Evolutionary conservation across 192 early-diverging fungal species (phyloP).

Genomic region (Backusella mclennaniae): DNA sequence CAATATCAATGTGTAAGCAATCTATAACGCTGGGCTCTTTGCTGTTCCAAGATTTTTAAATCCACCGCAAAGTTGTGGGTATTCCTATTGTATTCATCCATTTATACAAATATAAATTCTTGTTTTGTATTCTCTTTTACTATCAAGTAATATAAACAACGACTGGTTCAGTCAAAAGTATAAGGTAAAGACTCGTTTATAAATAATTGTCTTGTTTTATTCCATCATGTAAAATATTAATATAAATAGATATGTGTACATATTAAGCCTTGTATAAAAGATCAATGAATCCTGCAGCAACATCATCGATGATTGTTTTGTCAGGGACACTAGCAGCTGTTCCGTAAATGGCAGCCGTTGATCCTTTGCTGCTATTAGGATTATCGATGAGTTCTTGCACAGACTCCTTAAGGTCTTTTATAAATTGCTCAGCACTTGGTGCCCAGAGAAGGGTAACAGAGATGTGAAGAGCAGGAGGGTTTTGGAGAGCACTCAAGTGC

Average conservation of each 20-base stretch:
- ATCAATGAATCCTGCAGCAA: slow-evolving; percentile 86
- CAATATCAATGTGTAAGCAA: background rate
- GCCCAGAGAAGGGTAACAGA: slow-evolving; percentile 85
- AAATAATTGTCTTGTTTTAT: background rate
- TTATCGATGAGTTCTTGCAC: slow-evolving; percentile 67
- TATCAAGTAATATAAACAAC: background rate
- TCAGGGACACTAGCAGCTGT: slow-evolving; percentile 89
- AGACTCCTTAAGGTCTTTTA: slow-evolving; percentile 75
- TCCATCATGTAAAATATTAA: background rate
- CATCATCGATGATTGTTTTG: slow-evolving; percentile 81
- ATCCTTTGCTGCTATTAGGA: slow-evolving; percentile 66
- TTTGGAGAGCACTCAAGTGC: slow-evolving; percentile 87
- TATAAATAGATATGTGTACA: background rate
- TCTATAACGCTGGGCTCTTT: background rate
- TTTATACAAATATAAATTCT: too few relatives aligned
- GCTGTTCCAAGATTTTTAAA: background rate
- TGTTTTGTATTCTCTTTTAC: background rate
- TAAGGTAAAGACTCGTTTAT: background rate
- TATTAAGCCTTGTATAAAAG: slow-evolving; percentile 67
- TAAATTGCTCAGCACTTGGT: slow-evolving; percentile 64
- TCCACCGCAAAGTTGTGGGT: background rate
- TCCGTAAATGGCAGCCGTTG: slow-evolving; percentile 89
- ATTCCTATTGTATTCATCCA: background rate
- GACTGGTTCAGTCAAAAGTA: background rate
- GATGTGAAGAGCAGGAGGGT: slow-evolving; percentile 86